Evolutionary conservation across 768 basidiomycete genomes (phyloP), one percentile per base, ranked within the genome.

Genomic region (Boletus reticulatus): DNA sequence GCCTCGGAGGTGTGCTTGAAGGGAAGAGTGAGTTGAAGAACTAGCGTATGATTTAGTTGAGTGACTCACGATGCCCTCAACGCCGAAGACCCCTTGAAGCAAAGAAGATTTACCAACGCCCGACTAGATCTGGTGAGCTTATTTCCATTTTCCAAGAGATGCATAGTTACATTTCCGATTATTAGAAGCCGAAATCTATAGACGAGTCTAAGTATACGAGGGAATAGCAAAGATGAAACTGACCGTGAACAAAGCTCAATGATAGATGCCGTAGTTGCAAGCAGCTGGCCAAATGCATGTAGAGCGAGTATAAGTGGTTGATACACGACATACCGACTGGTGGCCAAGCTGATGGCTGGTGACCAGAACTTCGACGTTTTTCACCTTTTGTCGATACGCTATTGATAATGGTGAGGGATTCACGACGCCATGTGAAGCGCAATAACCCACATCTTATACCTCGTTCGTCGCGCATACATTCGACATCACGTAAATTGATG

Each of bases 91-190:
- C 31, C 13, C 52, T 3, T 17, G 19, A 13, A 61, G 58, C 17
- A 61, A 31, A 4, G 61, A 46, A 14, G 60, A 50, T 54, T 59
- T 61, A 7, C 60, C 60, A 5, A 63, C 60, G 4, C 61, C 60
- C 1, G 56, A 41, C 61, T 62, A 50, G 27, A 47, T 12, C n/a
- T 7, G 14, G n/a, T 59, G 6, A 52, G 52, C n/a, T 22, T 12
- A 36, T 43, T 5, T 32, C 11, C 20, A 29, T n/a, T 43, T 16
- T 3, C 8, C 3, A 14, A 43, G 11, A 38, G 13, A 43, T 1
- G 4, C 16, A 20, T 1, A 5, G 6, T 52, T 34, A 62, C 61
- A 50, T 62, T 63, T 2, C 61, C 61, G 11, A 62, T 63, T 1
- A 62, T 38, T 29, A 62, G 8, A 24, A 63, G 41, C 17, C 61